These are phyloP conservation scores for Backusella australiensis DNA, from an alignment of 192 early-diverging fungal species.

Conservation along the genomic window DNA sequence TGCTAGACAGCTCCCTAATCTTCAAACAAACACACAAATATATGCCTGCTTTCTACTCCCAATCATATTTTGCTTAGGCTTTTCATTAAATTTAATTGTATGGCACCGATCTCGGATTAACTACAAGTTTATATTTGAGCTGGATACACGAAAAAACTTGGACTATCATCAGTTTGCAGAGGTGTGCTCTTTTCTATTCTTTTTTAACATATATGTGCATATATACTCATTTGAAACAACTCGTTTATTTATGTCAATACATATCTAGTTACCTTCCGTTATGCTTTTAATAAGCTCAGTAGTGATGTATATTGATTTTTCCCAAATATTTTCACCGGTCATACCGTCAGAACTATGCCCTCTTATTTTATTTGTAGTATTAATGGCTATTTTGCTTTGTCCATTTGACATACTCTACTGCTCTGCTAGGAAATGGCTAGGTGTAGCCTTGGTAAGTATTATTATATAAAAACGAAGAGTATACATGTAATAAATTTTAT, in stretches of 20 bases:
- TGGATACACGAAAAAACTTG: slow-evolving; percentile 71
- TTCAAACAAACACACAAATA: slow-evolving; percentile 49
- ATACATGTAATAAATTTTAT: not conserved
- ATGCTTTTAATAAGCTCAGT: slow-evolving; percentile 38
- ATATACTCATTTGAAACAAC: slow-evolving; percentile 40
- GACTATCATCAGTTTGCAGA: slow-evolving; percentile 71
- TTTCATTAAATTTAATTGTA: slow-evolving; percentile 62
- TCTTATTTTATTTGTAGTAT: slow-evolving; percentile 36
- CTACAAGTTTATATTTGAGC: slow-evolving; percentile 75
- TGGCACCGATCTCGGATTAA: slow-evolving; percentile 73
- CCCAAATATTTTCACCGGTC: slow-evolving; percentile 18
- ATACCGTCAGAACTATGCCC: slow-evolving; percentile 48
- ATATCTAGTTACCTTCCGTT: slow-evolving; percentile 36
- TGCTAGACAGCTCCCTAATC: slow-evolving; percentile 10
- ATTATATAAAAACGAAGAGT: not conserved
- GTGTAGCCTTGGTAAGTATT: slow-evolving; percentile 32
- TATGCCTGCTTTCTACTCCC: slow-evolving; percentile 66
- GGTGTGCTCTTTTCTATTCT: slow-evolving; percentile 32
- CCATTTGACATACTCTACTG: slow-evolving; percentile 44
- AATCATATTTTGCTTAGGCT: slow-evolving; percentile 56
- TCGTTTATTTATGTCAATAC: not conserved
- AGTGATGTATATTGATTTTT: slow-evolving; percentile 45
- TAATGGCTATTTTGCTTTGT: slow-evolving; percentile 38
- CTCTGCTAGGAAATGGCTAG: slow-evolving; percentile 44
- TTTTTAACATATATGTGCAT: not conserved